Evolutionary conservation across 2,329 filamentous ascomycete species (phyloP).

Genomic region (Pseudofabraea citricarpa): DNA sequence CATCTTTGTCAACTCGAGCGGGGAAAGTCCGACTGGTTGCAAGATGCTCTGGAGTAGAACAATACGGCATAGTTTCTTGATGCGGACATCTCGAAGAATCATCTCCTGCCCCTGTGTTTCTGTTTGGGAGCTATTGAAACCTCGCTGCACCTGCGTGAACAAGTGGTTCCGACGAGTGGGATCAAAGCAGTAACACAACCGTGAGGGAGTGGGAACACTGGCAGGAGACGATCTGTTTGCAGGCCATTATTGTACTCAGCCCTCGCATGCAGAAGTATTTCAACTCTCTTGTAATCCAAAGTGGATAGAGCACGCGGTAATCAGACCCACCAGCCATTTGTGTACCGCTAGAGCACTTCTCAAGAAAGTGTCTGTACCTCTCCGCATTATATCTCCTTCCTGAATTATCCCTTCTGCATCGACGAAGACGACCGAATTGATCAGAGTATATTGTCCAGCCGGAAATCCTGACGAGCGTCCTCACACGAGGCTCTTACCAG

Average conservation of each 20-base stretch:
- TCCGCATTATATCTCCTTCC: conserved; percentile 36
- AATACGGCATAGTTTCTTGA: conserved; percentile 21
- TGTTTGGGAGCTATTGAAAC: conserved; percentile 38
- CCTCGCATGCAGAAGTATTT: conserved; percentile 12
- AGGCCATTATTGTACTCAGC: conserved; percentile 28
- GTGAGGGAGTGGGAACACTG: conserved; percentile 20
- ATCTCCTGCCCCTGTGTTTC: conserved; percentile 23
- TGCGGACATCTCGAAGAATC: conserved; percentile 16
- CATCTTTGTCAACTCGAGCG: conserved; percentile 20
- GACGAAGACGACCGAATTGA: conserved; percentile 51
- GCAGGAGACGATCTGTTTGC: conserved; percentile 27
- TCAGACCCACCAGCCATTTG: conserved; percentile 19
- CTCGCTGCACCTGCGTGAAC: conserved; percentile 45
- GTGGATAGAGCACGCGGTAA: conserved; percentile 22
- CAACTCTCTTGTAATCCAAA: conserved; percentile 15
- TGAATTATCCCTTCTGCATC: conserved; percentile 32
- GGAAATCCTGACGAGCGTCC: conserved; percentile 69
- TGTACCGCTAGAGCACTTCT: conserved; percentile 45
- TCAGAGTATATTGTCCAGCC: conserved; percentile 64
- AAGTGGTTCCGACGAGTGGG: conserved; percentile 56
- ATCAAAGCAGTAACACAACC: conserved; percentile 20
- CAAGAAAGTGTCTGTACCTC: conserved; percentile 32
- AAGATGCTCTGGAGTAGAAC: conserved; percentile 24
- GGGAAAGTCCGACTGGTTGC: conserved; percentile 7
- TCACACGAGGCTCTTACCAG: conserved; percentile 70